Base-by-base conservation (phyloP, 345 rosid species). In the Populus ilicifolia region DNA sequence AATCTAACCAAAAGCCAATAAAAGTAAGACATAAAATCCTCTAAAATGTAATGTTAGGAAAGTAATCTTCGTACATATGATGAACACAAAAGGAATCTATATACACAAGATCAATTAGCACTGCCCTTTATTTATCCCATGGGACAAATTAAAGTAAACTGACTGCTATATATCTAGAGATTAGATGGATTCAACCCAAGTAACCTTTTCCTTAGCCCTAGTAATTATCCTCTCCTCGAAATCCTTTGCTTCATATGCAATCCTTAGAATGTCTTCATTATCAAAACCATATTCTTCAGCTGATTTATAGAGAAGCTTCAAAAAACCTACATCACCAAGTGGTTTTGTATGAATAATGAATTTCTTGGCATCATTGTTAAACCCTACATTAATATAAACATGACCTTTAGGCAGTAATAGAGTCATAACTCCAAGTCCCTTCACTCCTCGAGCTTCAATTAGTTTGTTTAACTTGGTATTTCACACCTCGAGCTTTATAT, bases 241-340 rank as follows among this genome's bases (percentile, higher is more conserved):
- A 68, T 78, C 89, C 20, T 80, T 70, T 0, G 84, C 83, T 21
- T 83, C 84, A 23, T 16, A 81, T 3, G 84, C 78, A 54, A 88
- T 84, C 80, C 82, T 80, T 52, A 84, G 30, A 70, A 84, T 61
- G 6, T 89, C 88, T 13, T 86, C 29, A 27, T 77, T 73, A 29
- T 62, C 35, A 30, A 86, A 86, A 0, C 84, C 88, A 54, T 82
- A 83, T 63, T 88, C 90, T 68, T 86, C 87, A 0, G 84, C 86
- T 1, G 89, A 83, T 79, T 61, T 83, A 8, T 74, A 65, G 4
- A 84, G 71, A 82, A 88, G 77, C 69, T 79, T 73, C 71, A 63
- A 4, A 75, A 88, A 86, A 20, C 83, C 83, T 3, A 77, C 77
- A 29, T 86, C 85, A 0, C 79, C 35, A 23, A 86, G 73, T 30